These are phyloP conservation scores for Zopfia rhizophila DNA, from an alignment of 2,329 filamentous ascomycete genomes.

Conservation along the genomic window DNA sequence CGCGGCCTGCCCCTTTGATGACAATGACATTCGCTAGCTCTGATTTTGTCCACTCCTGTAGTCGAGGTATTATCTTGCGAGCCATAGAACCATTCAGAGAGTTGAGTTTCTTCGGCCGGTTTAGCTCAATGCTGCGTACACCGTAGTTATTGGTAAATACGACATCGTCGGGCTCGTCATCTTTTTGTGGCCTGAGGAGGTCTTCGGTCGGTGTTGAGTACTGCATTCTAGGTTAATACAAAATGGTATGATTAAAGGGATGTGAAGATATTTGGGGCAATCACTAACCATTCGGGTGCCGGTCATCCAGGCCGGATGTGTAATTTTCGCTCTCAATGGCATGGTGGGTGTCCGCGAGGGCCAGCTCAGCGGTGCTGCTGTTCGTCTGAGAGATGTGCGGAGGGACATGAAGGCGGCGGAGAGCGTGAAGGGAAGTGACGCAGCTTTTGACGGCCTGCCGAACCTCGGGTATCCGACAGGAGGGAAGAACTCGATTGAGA, in stretches of 20 bases:
- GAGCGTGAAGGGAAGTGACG: conserved; percentile 32
- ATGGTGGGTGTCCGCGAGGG: conserved; percentile 62
- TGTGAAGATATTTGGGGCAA: conserved; percentile 13
- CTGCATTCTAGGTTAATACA: conserved; percentile 30
- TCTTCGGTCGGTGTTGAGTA: conserved; percentile 47
- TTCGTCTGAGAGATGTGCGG: conserved; percentile 52
- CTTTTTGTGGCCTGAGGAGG: conserved; percentile 65
- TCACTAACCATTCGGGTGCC: conserved; percentile 63
- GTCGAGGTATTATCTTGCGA: conserved; percentile 87
- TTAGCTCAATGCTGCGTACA: conserved; percentile 90
- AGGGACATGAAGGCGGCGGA: conserved; percentile 56
- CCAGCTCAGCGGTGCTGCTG: conserved; percentile 53
- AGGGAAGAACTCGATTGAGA: conserved; percentile 1
- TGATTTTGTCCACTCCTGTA: conserved; percentile 95
- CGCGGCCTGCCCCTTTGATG: conserved; percentile 87
- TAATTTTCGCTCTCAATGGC: conserved; percentile 83
- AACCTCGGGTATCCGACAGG: conserved; percentile 52
- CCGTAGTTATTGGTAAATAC: conserved; percentile 90
- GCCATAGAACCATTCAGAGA: conserved; percentile 95
- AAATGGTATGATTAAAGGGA: conserved; percentile 2
- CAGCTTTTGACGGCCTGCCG: conserved; percentile 41
- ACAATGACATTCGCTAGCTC: conserved; percentile 92
- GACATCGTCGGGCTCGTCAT: conserved; percentile 88
- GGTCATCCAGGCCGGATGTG: conserved; percentile 65
- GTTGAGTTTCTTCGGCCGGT: conserved; percentile 91